Conservation (phyloP, 192 early-diverging fungal species). For the Paraglomus brasilianum region DNA sequence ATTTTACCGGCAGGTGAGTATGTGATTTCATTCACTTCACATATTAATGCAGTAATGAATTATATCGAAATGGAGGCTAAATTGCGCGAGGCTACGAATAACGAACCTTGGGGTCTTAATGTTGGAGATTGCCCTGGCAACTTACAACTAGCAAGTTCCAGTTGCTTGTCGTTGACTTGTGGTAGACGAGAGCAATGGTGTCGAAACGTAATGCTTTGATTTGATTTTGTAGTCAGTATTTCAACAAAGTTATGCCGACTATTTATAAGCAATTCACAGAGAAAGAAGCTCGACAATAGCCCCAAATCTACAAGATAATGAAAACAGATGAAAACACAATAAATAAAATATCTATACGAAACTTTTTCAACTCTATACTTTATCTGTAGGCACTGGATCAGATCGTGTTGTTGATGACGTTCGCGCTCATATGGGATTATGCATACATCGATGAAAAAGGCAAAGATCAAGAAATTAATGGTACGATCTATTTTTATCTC, state of each 20-base stretch:
- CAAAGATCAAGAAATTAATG: slow-evolving; percentile 97
- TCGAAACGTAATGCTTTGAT: neutral
- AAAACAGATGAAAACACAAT: slow-evolving; percentile 11
- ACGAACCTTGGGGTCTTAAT: slow-evolving; percentile 92
- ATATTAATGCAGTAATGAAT: slow-evolving; percentile 81
- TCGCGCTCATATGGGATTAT: slow-evolving; percentile 82
- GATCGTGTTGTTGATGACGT: slow-evolving; percentile 90
- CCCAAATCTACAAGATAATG: slow-evolving; percentile 92
- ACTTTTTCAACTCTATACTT: slow-evolving; percentile 13
- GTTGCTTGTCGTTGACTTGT: neutral
- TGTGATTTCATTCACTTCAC: neutral
- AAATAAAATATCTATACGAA: slow-evolving; percentile 1
- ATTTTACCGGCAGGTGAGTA: neutral
- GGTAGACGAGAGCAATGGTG: no score
- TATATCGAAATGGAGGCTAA: slow-evolving; percentile 92
- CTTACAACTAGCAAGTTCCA: slow-evolving; percentile 69
- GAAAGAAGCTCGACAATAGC: slow-evolving; percentile 80
- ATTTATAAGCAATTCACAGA: slow-evolving; percentile 88
- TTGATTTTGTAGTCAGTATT: slow-evolving; percentile 66
- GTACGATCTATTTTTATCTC: no score
- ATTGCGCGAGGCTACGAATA: slow-evolving; percentile 88
- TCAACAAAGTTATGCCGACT: slow-evolving; percentile 94
- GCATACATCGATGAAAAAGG: slow-evolving; percentile 88
- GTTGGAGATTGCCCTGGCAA: slow-evolving; percentile 91
- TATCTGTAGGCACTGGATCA: slow-evolving; percentile 71